phyloP scores from a whole-genome alignment of 2,329 filamentous ascomycete species.

The Xylaria sp. region DNA sequence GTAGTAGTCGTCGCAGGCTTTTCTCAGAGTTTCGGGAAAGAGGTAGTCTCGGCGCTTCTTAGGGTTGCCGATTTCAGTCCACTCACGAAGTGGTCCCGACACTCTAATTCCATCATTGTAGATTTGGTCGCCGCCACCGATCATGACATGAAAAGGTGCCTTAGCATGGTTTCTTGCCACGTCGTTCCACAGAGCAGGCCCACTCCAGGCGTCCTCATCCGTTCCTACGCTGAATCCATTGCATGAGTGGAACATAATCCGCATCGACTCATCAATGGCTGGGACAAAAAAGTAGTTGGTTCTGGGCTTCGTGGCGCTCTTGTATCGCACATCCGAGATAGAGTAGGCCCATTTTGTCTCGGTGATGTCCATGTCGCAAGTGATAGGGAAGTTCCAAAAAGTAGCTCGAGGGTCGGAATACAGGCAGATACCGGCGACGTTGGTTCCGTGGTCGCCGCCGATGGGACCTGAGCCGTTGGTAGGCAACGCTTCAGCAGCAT shows the following conservation, averaged over 20 bases:
- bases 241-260: conserved; percentile 98
- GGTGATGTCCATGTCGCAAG: conserved; percentile 74
- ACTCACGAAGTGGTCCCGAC: conserved; percentile 79
- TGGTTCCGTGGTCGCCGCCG: conserved; percentile 48
- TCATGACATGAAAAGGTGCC: conserved; percentile 91
- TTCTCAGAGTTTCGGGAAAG: conserved; percentile 81
- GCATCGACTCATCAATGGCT: conserved; percentile 85
- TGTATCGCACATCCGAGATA: conserved; percentile 73
- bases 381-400: conserved; percentile 92
- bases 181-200: conserved; percentile 94
- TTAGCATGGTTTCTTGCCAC: conserved; percentile 83
- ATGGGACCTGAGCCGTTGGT: conserved; percentile 56
- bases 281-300: conserved; percentile 86
- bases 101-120: conserved; percentile 96
- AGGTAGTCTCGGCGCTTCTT: conserved; percentile 81
- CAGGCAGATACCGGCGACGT: conserved; percentile 67
- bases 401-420: conserved; percentile 76
- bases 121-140: conserved; percentile 94
- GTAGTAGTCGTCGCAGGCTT: conserved; percentile 90
- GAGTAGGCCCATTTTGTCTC: conserved; percentile 84
- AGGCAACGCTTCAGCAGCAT: conserved; percentile 43
- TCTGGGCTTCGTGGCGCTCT: conserved; percentile 64
- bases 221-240: conserved; percentile 93
- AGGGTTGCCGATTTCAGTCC: conserved; percentile 86
- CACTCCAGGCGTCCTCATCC: conserved; percentile 80